A percentile compares a stretch with the other conserved stretches of the same genome.
Conservation (phyloP, 2,329 filamentous ascomycete species). For the Mollisia scopiformis region DNA sequence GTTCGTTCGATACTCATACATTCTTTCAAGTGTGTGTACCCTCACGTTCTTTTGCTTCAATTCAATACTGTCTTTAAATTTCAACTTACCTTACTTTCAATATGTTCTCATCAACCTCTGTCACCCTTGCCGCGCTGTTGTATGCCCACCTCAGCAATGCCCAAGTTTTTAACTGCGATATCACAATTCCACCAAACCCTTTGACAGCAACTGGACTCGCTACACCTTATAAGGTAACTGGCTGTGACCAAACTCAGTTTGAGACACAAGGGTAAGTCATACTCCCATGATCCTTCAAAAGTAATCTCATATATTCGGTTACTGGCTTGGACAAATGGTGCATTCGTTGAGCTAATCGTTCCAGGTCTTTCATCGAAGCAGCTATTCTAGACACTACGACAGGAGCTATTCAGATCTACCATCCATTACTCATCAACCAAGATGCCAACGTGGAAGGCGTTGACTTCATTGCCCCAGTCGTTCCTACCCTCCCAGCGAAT, state of each 20-base stretch:
- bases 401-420: not conserved
- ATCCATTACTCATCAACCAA: not conserved
- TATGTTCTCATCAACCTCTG: not conserved
- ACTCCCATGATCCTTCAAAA: no score
- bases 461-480: slow-evolving; percentile 4
- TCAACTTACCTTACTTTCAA: not conserved
- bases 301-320: no score
- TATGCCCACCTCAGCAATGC: not conserved
- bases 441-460: not conserved
- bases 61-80: not conserved
- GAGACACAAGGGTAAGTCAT: slow-evolving; percentile 1
- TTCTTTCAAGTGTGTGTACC: not conserved
- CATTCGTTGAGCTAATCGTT: not conserved
- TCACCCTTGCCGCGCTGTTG: not conserved
- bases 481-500: slow-evolving; percentile 2
- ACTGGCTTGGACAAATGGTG: no score
- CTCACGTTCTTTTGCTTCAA: not conserved
- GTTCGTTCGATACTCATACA: not conserved
- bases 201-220: slow-evolving; percentile 3
- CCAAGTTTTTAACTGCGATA: not conserved
- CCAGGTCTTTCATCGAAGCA: slow-evolving; percentile 1
- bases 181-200: slow-evolving; percentile 1
- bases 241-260: slow-evolving; percentile 3
- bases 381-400: slow-evolving; percentile 2
- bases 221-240: not conserved